Evolutionary conservation across 257 asterid species (phyloP).

Genomic region (Rubia yunnanensis): DNA sequence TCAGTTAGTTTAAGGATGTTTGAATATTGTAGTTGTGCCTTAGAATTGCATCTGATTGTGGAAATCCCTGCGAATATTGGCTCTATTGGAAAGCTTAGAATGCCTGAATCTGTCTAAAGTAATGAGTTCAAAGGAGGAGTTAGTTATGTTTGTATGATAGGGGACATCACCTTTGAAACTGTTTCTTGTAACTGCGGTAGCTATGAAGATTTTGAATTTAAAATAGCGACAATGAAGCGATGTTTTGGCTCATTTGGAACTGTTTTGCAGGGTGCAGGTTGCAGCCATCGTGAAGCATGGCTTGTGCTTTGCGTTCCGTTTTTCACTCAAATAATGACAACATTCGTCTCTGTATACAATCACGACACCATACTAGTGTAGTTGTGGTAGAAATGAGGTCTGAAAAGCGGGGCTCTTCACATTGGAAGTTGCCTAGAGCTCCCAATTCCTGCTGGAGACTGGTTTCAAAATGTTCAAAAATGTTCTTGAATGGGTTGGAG

Average conservation of each 20-base stretch:
- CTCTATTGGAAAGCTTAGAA: neutral
- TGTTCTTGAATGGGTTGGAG: constrained; percentile 22
- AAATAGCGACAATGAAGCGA: neutral
- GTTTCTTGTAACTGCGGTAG: neutral
- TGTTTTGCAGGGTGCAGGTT: constrained; percentile 24
- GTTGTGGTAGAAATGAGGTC: constrained; percentile 25
- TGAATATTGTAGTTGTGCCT: neutral
- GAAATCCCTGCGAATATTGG: neutral
- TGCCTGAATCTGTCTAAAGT: neutral
- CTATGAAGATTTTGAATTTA: neutral
- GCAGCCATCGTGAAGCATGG: constrained; percentile 46
- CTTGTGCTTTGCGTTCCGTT: constrained; percentile 46
- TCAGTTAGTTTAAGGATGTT: neutral
- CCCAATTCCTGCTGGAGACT: constrained; percentile 22
- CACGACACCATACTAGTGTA: constrained; percentile 20
- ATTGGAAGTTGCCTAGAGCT: constrained; percentile 30
- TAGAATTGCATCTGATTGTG: neutral
- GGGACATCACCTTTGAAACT: neutral
- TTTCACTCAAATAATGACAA: constrained; percentile 44
- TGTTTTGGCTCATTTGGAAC: constrained; percentile 8
- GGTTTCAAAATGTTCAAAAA: constrained; percentile 29
- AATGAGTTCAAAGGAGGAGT: neutral
- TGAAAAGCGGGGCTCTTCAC: constrained; percentile 29
- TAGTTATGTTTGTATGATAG: neutral
- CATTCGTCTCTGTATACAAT: constrained; percentile 31